A percentile compares a stretch with the other conserved stretches of the same genome.
Conservation (phyloP, 139 green algal genomes). For the Picochlorum sp. region DNA sequence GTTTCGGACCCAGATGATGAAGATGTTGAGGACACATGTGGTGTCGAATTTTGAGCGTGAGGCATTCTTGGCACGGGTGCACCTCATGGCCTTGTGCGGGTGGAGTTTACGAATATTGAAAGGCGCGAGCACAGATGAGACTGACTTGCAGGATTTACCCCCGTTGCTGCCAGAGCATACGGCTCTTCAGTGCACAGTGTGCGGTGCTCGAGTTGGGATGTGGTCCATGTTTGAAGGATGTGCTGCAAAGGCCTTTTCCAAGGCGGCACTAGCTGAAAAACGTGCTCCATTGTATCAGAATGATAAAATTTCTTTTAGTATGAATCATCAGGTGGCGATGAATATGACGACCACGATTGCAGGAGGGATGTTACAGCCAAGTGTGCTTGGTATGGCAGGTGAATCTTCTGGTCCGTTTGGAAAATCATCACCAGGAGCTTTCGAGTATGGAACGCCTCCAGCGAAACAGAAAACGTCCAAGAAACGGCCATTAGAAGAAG, state of each 20-base stretch:
- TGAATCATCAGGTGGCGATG: not conserved
- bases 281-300: not conserved
- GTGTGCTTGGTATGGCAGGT: not conserved
- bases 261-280: not conserved
- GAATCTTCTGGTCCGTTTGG: not conserved
- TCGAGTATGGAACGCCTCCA: too few relatives aligned
- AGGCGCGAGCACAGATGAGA: not conserved
- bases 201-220: constrained; percentile 31
- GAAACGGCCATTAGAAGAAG: not conserved
- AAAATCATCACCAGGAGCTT: not conserved
- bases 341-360: constrained; percentile 11
- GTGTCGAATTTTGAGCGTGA: not conserved
- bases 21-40: not conserved
- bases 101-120: constrained; percentile 29
- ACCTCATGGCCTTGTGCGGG: constrained; percentile 33
- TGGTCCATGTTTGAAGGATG: constrained; percentile 34
- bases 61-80: constrained; percentile 9
- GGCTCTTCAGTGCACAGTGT: constrained; percentile 37
- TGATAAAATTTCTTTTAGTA: not conserved
- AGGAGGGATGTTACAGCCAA: not conserved
- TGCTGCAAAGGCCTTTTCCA: constrained; percentile 1
- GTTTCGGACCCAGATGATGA: not conserved
- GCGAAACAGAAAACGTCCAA: too few relatives aligned
- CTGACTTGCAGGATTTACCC: not conserved
- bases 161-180: constrained; percentile 15